Base-by-base conservation (phyloP, 177 flowering plant species). In the Vitis hybrid region DNA sequence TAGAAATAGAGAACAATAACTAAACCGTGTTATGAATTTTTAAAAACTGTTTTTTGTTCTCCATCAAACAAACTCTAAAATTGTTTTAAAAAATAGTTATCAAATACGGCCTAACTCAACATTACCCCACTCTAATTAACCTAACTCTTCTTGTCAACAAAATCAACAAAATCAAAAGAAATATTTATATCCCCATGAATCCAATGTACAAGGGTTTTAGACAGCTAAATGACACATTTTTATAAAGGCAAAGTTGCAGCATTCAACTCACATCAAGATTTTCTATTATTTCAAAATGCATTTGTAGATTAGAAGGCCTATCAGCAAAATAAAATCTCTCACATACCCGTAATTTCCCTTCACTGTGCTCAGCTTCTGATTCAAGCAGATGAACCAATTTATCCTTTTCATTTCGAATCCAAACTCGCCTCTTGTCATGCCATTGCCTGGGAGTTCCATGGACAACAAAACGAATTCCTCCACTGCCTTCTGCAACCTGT, bases 401-500 rank as follows among this genome's bases (percentile, higher is more conserved):
- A 11, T 92, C 87, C 65, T 91, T 91, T 68, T 94, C 98, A 26
- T 83, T 65, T 23, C 73, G 74, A 14, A 94, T 90, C 89, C 85
- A 88, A 39, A 61, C 50, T 55, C 95, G 78, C 62, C 80, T 75
- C 6, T 68, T 61, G 71, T 92, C 95, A 72, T 78, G 66, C 98
- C 97, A 92, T 72, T 92, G 98, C 69, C 97, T 84, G 0, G 97
- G 97, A 70, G 97, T 92, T 68, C 97, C 97, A 73, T 92, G 97
- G 59, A 92, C 79, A 12, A 78, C 74, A 76, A 94, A 82, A 9
- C 86, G 87, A 18, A 94, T 76, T 21, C 80, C 72, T 10, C 39
- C 11, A 21, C 76, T 76, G 48, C 85, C 70, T 19, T 67, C 65
- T 15, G 17, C 18, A 30, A 86, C 72, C 2, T 75, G 74, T 15